These are phyloP conservation scores for Dactylonectria macrodidyma DNA, from an alignment of 2,329 filamentous ascomycete genomes.

Conservation along the genomic window DNA sequence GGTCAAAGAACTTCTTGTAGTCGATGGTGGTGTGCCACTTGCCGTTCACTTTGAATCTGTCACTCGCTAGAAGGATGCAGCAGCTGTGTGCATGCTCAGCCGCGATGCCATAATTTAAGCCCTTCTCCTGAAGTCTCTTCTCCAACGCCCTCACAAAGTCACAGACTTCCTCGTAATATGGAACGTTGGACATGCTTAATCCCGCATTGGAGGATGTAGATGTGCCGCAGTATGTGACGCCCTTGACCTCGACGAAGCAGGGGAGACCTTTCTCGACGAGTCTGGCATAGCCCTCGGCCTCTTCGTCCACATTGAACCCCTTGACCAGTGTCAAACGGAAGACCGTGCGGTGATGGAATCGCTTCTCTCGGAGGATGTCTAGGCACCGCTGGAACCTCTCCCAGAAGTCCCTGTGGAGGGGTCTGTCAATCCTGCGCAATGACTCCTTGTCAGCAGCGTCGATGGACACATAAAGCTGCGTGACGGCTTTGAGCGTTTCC, in stretches of 20 bases:
- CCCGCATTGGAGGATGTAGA: slow-evolving; percentile 87
- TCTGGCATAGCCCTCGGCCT: slow-evolving; percentile 90
- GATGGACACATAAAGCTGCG: slow-evolving; percentile 96
- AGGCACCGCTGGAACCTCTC: slow-evolving; percentile 93
- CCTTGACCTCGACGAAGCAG: slow-evolving; percentile 96
- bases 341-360: slow-evolving; percentile 90
- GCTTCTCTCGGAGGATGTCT: slow-evolving; percentile 87
- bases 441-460: slow-evolving; percentile 93
- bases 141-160: slow-evolving; percentile 86
- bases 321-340: slow-evolving; percentile 97
- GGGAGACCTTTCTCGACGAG: slow-evolving; percentile 89
- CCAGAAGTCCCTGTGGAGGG: slow-evolving; percentile 97
- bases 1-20: slow-evolving; percentile 88
- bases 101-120: slow-evolving; percentile 88
- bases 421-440: slow-evolving; percentile 89
- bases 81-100: slow-evolving; percentile 97
- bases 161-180: slow-evolving; percentile 92
- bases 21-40: slow-evolving; percentile 95
- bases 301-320: slow-evolving; percentile 97
- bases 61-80: slow-evolving; percentile 88
- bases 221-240: slow-evolving; percentile 96
- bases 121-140: slow-evolving; percentile 75
- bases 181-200: slow-evolving; percentile 96
- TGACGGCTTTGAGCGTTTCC: slow-evolving; percentile 85
- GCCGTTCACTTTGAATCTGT: slow-evolving; percentile 81